Evolutionary conservation across 352 stramenopile genomes (phyloP).

Genomic region (Phytophthora pini): DNA sequence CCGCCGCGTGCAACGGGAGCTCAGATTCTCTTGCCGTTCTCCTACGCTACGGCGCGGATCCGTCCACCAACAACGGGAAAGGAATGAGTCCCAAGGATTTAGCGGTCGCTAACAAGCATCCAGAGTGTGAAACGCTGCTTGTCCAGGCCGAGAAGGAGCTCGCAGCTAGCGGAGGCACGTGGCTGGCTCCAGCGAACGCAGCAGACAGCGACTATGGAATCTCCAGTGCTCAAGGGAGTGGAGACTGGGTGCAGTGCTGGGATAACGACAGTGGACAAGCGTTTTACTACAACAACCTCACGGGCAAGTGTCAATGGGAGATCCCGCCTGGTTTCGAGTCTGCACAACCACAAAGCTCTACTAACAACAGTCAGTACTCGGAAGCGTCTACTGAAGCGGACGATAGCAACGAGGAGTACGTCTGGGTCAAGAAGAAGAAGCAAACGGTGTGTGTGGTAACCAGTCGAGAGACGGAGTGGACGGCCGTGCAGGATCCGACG

Average conservation of each 20-base stretch:
- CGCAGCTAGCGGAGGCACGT: slow-evolving; percentile 39
- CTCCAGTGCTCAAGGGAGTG: slow-evolving; percentile 13
- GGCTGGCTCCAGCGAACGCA: slow-evolving; percentile 66
- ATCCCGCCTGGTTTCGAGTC: slow-evolving; percentile 46
- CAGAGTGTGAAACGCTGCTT: slow-evolving; percentile 52
- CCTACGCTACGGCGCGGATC: slow-evolving; percentile 59
- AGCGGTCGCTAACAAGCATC: slow-evolving; percentile 53
- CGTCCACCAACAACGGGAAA: slow-evolving; percentile 52
- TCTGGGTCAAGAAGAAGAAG: slow-evolving; percentile 82
- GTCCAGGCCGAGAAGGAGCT: slow-evolving; percentile 48
- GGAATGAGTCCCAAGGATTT: slow-evolving; percentile 60
- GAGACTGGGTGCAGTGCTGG: slow-evolving; percentile 68
- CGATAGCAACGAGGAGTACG: slow-evolving; percentile 56
- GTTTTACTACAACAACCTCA: slow-evolving; percentile 82
- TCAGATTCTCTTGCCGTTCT: slow-evolving; percentile 47
- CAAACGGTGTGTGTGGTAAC: slow-evolving; percentile 73
- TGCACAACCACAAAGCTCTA: slow-evolving; percentile 30
- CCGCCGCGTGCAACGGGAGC: slow-evolving; percentile 69
- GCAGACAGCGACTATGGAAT: slow-evolving; percentile 18
- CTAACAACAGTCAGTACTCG: slow-evolving; percentile 23
- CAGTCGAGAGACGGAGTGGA: slow-evolving; percentile 65
- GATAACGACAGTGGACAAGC: slow-evolving; percentile 59
- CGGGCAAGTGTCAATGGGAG: slow-evolving; percentile 75
- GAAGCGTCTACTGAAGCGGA: slow-evolving; percentile 15
- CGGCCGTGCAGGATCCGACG: slow-evolving; percentile 59